Evolutionary conservation across 768 basidiomycete species (phyloP), one percentile per base, ranked within the genome.

Genomic region (Brasilioporus rufonigricans): DNA sequence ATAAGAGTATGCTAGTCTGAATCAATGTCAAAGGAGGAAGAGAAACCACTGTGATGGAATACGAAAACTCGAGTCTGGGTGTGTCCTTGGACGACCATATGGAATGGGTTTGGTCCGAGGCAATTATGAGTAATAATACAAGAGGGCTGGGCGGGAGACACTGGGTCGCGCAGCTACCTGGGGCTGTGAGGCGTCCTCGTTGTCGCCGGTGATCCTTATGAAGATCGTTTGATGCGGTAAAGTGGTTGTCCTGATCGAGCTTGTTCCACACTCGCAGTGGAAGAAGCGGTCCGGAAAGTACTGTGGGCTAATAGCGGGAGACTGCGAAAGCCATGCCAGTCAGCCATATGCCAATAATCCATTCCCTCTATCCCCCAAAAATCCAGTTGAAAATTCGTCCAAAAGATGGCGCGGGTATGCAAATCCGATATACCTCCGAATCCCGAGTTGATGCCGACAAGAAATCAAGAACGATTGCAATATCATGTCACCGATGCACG

Each of bases 81-180:
- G 55, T 49, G 58, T 63, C 61, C 53, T 57, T 61, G 65, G 47
- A 58, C 49, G 59, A 60, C 66, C 61, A 49, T 49, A 53, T 21
- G 53, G 50, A 58, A 52, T 50, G 50, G 49, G 52, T 46, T 63
- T 44, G 56, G 59, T 68, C 68, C 52, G 53, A 66, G 64, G 58
- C 55, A 56, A 52, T 71, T 68, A 69, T 69, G 69, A 71, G 67
- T 69, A 71, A 71, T 71, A 62, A 68, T 68, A 68, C 67, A 68
- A 68, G 57, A 55, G 38, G 45, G 53, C 45, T 56, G 53, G 51
- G 56, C 43, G 53, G 50, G 45, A 35, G 55, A 50, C 52, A 48
- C 38, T 50, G 46, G 21, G 48, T 53, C 38, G 52, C 56, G 39
- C 65, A 58, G 65, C 62, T 48, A 48, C 44, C 40, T 18, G 55